Evolutionary conservation across 83 land plant species (phyloP), one percentile per base, ranked within the genome.

Genomic region (Picea engelmannii): DNA sequence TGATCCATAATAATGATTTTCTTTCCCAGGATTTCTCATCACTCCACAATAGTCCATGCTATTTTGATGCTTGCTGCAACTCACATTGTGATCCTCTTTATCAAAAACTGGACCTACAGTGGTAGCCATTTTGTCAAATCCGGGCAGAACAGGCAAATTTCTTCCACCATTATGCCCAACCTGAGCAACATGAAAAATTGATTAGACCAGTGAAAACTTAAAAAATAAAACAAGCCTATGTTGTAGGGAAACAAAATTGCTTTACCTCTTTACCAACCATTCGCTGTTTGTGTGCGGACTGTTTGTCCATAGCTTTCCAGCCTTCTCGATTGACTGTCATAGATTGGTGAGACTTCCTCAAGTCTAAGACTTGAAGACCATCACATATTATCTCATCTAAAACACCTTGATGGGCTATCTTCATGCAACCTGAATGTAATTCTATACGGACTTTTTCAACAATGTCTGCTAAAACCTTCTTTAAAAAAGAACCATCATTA

Each of bases 351-450:
- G 52, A 17, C 3, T 70, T 73, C 58, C 21, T 73, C 13, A 23
- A 73, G 23, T 73, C n/a, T 21, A 73, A 44, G 20, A 20, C 24
- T 73, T 73, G 44, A 44, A 73, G n/a, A 73, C 58, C n/a, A 9
- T 21, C 55, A 44, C 76, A 38, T 23, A 73, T 73, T 44, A 52
- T 38, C 20, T 73, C 76, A 73, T 73, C 76, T 73, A 73, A 73
- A 73, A 73, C 76, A 73, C n/a, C n/a, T n/a, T 21, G 42, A 44
- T 52, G 76, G 24, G 76, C 76, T 21, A 35, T 73, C 76, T 73
- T 73, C 76, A 73, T 73, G 76, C 44, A 42, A 2, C 76, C 44
- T 42, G 58, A 44, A 73, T 73, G 58, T n/a, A 73, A 44, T 52
- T 73, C 76, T 42, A 15, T n/a, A 44, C 76, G 4, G 47, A 73